Evolutionary conservation across 2,329 filamentous ascomycete species (phyloP).

Genomic region (Claviceps maximensis): DNA sequence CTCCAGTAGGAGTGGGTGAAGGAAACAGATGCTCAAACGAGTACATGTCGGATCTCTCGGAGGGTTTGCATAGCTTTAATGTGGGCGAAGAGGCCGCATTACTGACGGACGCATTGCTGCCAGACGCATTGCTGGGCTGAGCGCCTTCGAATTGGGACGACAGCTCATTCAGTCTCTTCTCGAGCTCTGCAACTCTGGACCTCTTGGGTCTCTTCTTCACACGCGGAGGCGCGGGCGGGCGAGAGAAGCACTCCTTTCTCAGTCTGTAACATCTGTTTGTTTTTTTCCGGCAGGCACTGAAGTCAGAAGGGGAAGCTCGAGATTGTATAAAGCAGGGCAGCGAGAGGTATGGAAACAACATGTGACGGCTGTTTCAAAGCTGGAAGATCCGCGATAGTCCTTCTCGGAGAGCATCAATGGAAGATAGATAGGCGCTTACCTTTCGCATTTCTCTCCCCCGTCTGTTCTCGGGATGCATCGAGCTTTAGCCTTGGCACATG

Average conservation of each 20-base stretch:
- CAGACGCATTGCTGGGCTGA: conserved; percentile 4
- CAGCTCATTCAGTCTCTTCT: conserved; percentile 35
- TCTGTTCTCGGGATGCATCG: conserved; percentile 32
- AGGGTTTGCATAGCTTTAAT: conserved; percentile 1
- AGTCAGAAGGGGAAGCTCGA: not conserved
- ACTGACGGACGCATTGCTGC: conserved; percentile 3
- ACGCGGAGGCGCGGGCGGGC: conserved; percentile 34
- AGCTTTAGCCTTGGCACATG: conserved; percentile 39
- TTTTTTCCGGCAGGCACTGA: not conserved
- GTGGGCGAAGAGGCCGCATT: conserved; percentile 6
- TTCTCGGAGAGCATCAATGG: not conserved
- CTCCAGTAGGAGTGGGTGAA: conserved; percentile 11
- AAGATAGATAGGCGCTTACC: conserved; percentile 17
- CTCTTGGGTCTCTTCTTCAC: conserved; percentile 33
- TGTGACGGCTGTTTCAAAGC: no score
- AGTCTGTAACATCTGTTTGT: conserved; percentile 32
- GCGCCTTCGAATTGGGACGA: conserved; percentile 28
- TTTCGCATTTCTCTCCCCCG: conserved; percentile 30
- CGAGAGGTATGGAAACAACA: not conserved
- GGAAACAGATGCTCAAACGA: conserved; percentile 25
- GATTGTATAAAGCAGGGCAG: not conserved
- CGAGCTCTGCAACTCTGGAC: conserved; percentile 36
- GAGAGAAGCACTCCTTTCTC: conserved; percentile 31
- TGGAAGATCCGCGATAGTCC: not conserved
- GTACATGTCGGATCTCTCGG: conserved; percentile 12